phyloP scores from a whole-genome alignment of 306 rosid genomes.

The Malus domestica region DNA sequence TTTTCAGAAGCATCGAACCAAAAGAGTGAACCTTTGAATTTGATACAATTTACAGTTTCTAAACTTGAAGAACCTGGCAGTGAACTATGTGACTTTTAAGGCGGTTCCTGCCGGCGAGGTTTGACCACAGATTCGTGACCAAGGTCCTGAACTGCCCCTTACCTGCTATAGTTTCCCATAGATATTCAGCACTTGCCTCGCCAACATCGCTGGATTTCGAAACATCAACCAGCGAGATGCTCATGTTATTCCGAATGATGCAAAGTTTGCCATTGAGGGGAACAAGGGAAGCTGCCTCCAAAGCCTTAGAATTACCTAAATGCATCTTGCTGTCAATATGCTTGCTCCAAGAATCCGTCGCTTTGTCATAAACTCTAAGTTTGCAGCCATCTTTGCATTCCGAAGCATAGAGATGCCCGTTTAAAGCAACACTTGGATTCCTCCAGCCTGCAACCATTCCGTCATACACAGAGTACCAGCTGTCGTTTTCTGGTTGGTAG shows the following conservation, averaged over 20 bases:
- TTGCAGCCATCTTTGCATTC: slow-evolving; percentile 87
- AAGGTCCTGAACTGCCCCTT: slow-evolving; percentile 74
- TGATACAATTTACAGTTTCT: slow-evolving; percentile 24
- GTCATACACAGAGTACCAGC: slow-evolving; percentile 61
- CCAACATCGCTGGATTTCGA: slow-evolving; percentile 39
- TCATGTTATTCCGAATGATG: slow-evolving; percentile 68
- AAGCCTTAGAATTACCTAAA: slow-evolving; percentile 56
- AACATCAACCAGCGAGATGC: slow-evolving; percentile 72
- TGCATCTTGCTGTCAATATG: slow-evolving; percentile 67
- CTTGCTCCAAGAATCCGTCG: slow-evolving; percentile 58
- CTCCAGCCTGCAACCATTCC: slow-evolving; percentile 90
- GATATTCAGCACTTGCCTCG: slow-evolving; percentile 49
- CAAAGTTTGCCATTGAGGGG: slow-evolving; percentile 70
- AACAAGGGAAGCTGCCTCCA: slow-evolving; percentile 74
- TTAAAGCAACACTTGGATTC: slow-evolving; percentile 64
- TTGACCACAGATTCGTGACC: slow-evolving; percentile 73
- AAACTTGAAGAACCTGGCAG: slow-evolving; percentile 84
- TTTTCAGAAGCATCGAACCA: slow-evolving; percentile 1
- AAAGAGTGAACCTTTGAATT: slow-evolving; percentile 2
- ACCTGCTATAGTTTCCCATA: slow-evolving; percentile 75
- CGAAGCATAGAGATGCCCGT: slow-evolving; percentile 67
- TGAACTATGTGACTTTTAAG: slow-evolving; percentile 85
- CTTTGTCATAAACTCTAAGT: slow-evolving; percentile 55
- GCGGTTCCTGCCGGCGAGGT: slow-evolving; percentile 76
- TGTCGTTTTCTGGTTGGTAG: slow-evolving; percentile 61